A percentile compares a stretch with the other conserved stretches of the same genome.
phyloP scores from a whole-genome alignment of 2,329 filamentous ascomycete species.

The Sphaerulina populicola region DNA sequence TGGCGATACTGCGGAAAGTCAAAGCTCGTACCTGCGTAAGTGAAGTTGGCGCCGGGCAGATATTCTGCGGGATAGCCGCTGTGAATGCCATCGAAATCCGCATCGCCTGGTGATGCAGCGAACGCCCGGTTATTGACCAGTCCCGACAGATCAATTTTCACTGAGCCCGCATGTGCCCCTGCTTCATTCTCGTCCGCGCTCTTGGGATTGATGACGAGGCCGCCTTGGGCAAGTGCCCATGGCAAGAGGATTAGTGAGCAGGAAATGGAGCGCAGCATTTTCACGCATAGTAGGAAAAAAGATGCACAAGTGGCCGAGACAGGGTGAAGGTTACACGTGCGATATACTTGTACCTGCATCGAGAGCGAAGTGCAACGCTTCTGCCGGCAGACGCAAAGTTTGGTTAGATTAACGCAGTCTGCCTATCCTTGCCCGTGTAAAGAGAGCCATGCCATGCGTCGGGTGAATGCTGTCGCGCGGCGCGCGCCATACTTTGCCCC shows the following conservation, averaged over 20 bases:
- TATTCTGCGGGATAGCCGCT: conserved; percentile 35
- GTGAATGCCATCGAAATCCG: conserved; percentile 33
- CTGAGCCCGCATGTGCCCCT: conserved; percentile 14
- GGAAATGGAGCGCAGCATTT: neutral
- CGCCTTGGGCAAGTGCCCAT: conserved; percentile 20
- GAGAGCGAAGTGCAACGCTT: neutral
- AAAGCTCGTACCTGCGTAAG: conserved; percentile 35
- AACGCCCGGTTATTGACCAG: conserved; percentile 34
- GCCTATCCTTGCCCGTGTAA: neutral
- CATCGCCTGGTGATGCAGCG: conserved; percentile 32
- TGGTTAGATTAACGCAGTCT: conserved; percentile 5
- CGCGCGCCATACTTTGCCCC: neutral
- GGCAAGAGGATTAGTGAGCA: conserved; percentile 13
- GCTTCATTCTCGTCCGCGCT: conserved; percentile 20
- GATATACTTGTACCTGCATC: conserved; percentile 17
- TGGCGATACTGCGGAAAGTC: conserved; percentile 33
- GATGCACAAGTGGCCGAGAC: neutral
- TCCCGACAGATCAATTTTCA: conserved; percentile 24
- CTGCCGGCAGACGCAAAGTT: conserved; percentile 4
- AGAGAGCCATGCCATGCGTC: neutral
- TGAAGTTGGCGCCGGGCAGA: conserved; percentile 32
- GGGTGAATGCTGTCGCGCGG: neutral
- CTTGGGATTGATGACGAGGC: conserved; percentile 28
- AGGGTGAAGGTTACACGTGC: neutral
- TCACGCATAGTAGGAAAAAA: neutral